Base-by-base conservation (phyloP, 2,329 filamentous ascomycete genomes). In the Epichloe hybrida region DNA sequence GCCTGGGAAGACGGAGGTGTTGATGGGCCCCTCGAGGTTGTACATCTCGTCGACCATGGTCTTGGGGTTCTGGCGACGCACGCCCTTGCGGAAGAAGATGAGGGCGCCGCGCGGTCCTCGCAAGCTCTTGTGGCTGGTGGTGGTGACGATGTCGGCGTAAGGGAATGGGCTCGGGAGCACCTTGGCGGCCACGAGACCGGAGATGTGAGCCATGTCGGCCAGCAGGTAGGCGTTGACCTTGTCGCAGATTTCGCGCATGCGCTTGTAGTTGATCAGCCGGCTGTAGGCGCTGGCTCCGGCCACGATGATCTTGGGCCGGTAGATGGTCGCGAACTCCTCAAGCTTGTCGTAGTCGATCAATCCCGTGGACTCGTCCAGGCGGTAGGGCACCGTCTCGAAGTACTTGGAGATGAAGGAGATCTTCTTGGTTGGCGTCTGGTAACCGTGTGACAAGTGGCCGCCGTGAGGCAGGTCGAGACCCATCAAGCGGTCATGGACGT, bases 391-490 rank as follows among this genome's bases (percentile, higher is more conserved):
- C 37, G 93, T 98, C 74, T 98, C 93, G 67, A 98, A 98, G 74
- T 98, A 98, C 66, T 95, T 97, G 52, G 91, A 97, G 58, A 98
- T 83, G 62, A 90, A 89, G n/a, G 91, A 97, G 66, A 98, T 97
- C 79, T 90, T 91, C 69, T 84, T 88, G 49, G 84, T 84, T 3
- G 93, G 88, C 20, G 88, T 97, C 71, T 98, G 93, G 71, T 98
- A 98, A 55, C 93, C 93, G 70, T 98, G 93, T 45, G 87, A 94
- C 61, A 98, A 74, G 69, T 98, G 93, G 54, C 93, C 93, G 57
- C 93, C 93, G 66, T 98, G 93, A 44, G 93, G 93, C 13, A 98
- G 80, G 65, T 98, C 93, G 54, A 98, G 80, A 55, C 91, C 91
- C 90, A 98, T 97, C 59, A 98, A 79, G 53, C 93, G 84, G 63